These are phyloP conservation scores for Euphorbia schlechtendalii DNA, from an alignment of 441 rosid genomes.

Conservation along the genomic window DNA sequence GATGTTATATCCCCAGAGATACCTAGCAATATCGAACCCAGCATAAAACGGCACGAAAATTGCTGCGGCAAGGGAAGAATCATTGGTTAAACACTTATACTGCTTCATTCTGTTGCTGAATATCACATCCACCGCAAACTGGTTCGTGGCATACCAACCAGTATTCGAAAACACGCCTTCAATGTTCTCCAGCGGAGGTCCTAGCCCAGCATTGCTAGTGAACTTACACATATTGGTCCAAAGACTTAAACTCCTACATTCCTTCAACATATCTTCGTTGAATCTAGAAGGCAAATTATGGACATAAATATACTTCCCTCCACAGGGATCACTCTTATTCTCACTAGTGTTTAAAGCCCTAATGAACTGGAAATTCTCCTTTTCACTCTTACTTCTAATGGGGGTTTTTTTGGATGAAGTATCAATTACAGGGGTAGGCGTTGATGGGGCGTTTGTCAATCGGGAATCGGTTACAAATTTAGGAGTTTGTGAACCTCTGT, in stretches of 20 bases:
- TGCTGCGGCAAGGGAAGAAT: conserved; percentile 88
- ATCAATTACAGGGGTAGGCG: conserved; percentile 4
- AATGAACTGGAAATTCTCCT: conserved; percentile 48
- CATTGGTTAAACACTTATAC: conserved; percentile 75
- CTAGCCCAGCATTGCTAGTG: conserved; percentile 79
- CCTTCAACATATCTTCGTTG: conserved; percentile 92
- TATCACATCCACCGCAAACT: conserved; percentile 89
- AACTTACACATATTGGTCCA: conserved; percentile 99
- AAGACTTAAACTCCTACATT: conserved; percentile 80
- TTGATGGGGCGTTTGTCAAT: conserved; percentile 5
- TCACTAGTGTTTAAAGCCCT: conserved; percentile 71
- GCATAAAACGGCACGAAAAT: conserved; percentile 95
- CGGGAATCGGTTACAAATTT: conserved; percentile 15
- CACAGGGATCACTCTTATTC: conserved; percentile 87
- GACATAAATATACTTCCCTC: conserved; percentile 87
- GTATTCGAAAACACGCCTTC: conserved; percentile 85
- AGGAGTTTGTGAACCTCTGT: conserved; percentile 23
- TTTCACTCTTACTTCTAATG: conserved; percentile 6
- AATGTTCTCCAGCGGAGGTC: conserved; percentile 87
- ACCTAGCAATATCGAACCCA: conserved; percentile 88
- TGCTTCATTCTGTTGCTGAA: conserved; percentile 91
- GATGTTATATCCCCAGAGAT: conserved; percentile 77
- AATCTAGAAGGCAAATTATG: conserved; percentile 82
- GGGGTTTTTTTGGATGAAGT: background rate
- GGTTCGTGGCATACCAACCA: conserved; percentile 93